Percentiles rank a stretch among this genome's conserved stretches.
These are phyloP conservation scores for Leccinum longicurvipes DNA, from an alignment of 768 basidiomycete genomes.

Conservation along the genomic window DNA sequence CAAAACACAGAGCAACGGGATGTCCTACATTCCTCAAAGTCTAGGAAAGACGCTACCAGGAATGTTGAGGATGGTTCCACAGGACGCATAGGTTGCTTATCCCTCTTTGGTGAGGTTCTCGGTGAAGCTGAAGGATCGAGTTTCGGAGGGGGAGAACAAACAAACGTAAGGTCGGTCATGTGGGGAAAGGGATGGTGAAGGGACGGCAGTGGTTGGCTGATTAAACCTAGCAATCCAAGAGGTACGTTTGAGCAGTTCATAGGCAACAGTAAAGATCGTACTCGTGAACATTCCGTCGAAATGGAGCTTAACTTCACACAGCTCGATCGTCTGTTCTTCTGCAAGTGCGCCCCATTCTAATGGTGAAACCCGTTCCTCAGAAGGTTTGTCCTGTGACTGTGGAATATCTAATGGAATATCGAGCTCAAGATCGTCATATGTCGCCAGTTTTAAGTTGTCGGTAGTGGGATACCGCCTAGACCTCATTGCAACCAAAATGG, in stretches of 20 bases:
- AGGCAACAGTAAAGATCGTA: constrained; percentile 27
- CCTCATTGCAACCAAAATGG: constrained; percentile 62
- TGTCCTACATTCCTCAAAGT: constrained; percentile 59
- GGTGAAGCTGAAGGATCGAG: constrained; percentile 24
- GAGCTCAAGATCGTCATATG: constrained; percentile 44
- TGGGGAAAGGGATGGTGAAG: constrained; percentile 36
- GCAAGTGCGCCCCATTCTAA: constrained; percentile 53
- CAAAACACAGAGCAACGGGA: background rate
- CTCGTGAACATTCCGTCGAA: constrained; percentile 45
- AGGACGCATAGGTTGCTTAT: constrained; percentile 20
- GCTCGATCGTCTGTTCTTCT: constrained; percentile 56
- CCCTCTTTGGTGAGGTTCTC: constrained; percentile 28
- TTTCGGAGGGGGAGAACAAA: constrained; percentile 36
- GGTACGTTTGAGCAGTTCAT: constrained; percentile 1
- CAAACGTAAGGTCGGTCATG: constrained; percentile 46
- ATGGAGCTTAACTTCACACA: constrained; percentile 56
- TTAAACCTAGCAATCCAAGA: constrained; percentile 33
- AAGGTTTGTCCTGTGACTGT: constrained; percentile 8
- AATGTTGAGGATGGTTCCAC: constrained; percentile 38
- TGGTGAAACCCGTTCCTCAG: constrained; percentile 24
- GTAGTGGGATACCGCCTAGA: constrained; percentile 47
- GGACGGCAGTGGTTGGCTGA: constrained; percentile 43
- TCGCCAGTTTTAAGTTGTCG: constrained; percentile 24
- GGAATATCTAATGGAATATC: constrained; percentile 26
- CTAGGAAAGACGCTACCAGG: constrained; percentile 51